phyloP scores from a whole-genome alignment of 2,329 filamentous ascomycete genomes.

The Ceratocystis smalleyi region DNA sequence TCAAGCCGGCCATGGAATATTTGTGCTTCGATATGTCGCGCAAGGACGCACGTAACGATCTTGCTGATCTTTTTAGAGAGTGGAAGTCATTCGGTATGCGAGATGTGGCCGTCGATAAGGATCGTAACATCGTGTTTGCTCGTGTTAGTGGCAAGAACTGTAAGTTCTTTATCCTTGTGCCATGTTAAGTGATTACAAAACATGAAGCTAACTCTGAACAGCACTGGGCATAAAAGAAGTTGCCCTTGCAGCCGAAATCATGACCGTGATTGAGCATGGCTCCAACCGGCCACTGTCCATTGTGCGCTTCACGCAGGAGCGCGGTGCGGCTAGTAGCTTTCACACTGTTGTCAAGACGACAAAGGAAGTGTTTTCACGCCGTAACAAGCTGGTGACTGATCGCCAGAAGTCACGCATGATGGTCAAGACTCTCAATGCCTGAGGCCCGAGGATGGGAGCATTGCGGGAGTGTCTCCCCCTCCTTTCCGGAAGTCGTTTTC shows the following conservation, averaged over 20 bases:
- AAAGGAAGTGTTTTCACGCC: conserved; percentile 48
- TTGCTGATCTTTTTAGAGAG: conserved; percentile 57
- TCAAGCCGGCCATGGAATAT: conserved; percentile 65
- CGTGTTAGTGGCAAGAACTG: conserved; percentile 63
- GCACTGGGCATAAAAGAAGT: conserved; percentile 73
- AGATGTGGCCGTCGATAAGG: conserved; percentile 63
- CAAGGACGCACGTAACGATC: conserved; percentile 59
- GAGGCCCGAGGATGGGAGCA: conserved; percentile 2
- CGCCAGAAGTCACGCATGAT: conserved; percentile 54
- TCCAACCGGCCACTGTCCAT: conserved; percentile 62
- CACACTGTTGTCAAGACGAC: conserved; percentile 67
- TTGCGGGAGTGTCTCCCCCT: not conserved
- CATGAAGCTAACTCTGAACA: conserved; percentile 24
- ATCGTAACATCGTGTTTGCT: conserved; percentile 64
- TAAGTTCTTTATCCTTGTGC: conserved; percentile 31
- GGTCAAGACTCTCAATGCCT: conserved; percentile 41
- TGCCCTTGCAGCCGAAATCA: conserved; percentile 74
- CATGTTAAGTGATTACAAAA: not conserved
- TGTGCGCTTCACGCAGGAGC: conserved; percentile 74
- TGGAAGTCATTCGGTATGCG: conserved; percentile 73
- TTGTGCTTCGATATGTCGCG: conserved; percentile 58
- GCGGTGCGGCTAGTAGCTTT: conserved; percentile 83
- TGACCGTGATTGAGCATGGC: conserved; percentile 76
- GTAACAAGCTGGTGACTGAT: conserved; percentile 54
- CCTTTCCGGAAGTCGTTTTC: not conserved